phyloP scores from a whole-genome alignment of 768 basidiomycete genomes.

The Suillus tomentosus region DNA sequence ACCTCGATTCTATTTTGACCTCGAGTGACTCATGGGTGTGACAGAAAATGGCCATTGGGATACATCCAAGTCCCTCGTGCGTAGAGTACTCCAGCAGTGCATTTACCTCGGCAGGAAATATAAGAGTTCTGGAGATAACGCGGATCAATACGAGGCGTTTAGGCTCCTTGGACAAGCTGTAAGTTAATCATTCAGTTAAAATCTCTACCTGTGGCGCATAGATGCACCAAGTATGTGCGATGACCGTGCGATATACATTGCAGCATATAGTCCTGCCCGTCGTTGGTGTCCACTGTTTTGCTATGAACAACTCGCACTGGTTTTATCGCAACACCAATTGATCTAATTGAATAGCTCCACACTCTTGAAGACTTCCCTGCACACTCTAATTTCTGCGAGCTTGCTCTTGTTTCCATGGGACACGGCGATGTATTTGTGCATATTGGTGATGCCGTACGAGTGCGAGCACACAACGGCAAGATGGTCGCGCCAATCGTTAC shows the following conservation, averaged over 20 bases:
- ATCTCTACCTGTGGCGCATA: not conserved
- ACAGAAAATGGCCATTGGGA: slow-evolving; percentile 80
- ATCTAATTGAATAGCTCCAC: slow-evolving; percentile 51
- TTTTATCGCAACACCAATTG: slow-evolving; percentile 2
- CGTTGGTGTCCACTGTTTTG: not conserved
- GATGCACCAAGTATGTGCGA: slow-evolving; percentile 15
- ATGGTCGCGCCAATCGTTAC: slow-evolving; percentile 83
- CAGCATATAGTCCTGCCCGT: not conserved
- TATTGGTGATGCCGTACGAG: slow-evolving; percentile 76
- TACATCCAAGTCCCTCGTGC: slow-evolving; percentile 78
- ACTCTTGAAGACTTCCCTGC: slow-evolving; percentile 88
- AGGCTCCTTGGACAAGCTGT: slow-evolving; percentile 75
- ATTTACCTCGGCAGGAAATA: slow-evolving; percentile 76
- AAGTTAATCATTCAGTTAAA: slow-evolving; percentile 29
- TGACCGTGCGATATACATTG: not conserved
- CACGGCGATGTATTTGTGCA: slow-evolving; percentile 80
- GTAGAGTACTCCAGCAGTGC: slow-evolving; percentile 73
- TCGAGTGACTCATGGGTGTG: not conserved
- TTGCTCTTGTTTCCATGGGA: slow-evolving; percentile 74
- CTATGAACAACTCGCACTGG: not conserved
- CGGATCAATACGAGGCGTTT: slow-evolving; percentile 79
- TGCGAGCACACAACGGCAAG: slow-evolving; percentile 74
- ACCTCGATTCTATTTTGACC: not conserved
- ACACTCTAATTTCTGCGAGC: slow-evolving; percentile 90
- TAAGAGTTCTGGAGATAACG: slow-evolving; percentile 55